Percentiles rank a stretch among this genome's conserved stretches.
phyloP scores from a whole-genome alignment of 306 rosid species.

The Cucurbita argyrosperma region DNA sequence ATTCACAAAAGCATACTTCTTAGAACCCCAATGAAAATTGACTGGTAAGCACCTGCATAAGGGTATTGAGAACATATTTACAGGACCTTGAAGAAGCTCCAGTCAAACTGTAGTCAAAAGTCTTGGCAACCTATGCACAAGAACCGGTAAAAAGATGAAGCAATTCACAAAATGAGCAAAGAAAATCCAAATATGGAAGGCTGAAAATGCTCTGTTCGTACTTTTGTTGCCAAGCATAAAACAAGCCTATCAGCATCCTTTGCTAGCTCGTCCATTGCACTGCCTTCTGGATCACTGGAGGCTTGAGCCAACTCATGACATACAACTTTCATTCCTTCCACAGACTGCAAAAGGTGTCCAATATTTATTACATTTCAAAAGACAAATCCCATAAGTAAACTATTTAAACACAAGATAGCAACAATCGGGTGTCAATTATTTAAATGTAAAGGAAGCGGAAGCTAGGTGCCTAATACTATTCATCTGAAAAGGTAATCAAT shows the following conservation, averaged over 20 bases:
- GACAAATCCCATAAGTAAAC: neutral
- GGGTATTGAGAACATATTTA: conserved; percentile 96
- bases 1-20: conserved; percentile 2
- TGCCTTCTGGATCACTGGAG: conserved; percentile 76
- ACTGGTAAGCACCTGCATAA: conserved; percentile 64
- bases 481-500: neutral
- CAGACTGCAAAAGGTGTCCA: conserved; percentile 45
- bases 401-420: neutral
- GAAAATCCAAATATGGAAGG: neutral
- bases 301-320: conserved; percentile 97
- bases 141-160: neutral
- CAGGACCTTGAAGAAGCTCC: conserved; percentile 96
- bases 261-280: conserved; percentile 73
- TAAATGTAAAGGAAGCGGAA: neutral
- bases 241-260: conserved; percentile 90
- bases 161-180: neutral
- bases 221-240: conserved; percentile 89
- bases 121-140: conserved; percentile 60
- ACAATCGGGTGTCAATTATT: neutral
- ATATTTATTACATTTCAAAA: neutral
- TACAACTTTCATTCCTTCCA: conserved; percentile 97
- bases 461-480: neutral
- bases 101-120: conserved; percentile 93
- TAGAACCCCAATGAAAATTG: neutral
- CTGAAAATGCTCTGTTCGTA: conserved; percentile 6